Base-by-base conservation (phyloP, 169 alveolate species). In the Eimeria sp. region DNA sequence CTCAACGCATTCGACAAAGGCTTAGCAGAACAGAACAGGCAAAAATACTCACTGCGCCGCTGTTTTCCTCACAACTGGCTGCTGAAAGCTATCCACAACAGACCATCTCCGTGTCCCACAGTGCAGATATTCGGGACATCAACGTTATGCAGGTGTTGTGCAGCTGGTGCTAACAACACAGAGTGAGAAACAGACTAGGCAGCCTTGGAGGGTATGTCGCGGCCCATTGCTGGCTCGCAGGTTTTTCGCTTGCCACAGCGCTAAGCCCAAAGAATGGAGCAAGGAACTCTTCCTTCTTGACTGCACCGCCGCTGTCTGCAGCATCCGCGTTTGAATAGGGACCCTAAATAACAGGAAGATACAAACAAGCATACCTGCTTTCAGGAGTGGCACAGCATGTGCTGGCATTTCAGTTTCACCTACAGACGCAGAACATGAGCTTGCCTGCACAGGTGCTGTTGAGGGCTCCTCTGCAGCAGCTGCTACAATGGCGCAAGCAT, bases 161-260 rank as follows among this genome's bases (percentile, higher is more conserved):
- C 61, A 54, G 10, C 16, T 30, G 63, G n/a, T 34, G 58, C 54
- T 58, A 30, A 11, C 13, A 70, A 49, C 13, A n/a, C 34, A 70
- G 30, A 70, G 25, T 34, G 10, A 9, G 82, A 63, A n/a, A n/a
- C 95, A 34, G 40, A 95, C 97, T 87, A 4, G 97, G 97, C 57
- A 95, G 80, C 73, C 76, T 82, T 40, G 97, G 97, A 9, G 97
- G 97, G 47, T 75, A 95, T 5, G 97, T 95, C 4, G 97, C 95
- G 5, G 95, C 96, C 95, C 94, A 75, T 72, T 95, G 97, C 30
- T 20, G 49, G 27, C 63, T 45, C 45, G n/a, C 67, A n/a, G 82
- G 72, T 14, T 16, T 10, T n/a, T n/a, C 86, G 84, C 27, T 25
- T n/a, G 94, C 10, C 16, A 47, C 86, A 30, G 84, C 3, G 45